Conservation (phyloP, 2,329 filamentous ascomycete genomes). For the Geosmithia putterillii region DNA sequence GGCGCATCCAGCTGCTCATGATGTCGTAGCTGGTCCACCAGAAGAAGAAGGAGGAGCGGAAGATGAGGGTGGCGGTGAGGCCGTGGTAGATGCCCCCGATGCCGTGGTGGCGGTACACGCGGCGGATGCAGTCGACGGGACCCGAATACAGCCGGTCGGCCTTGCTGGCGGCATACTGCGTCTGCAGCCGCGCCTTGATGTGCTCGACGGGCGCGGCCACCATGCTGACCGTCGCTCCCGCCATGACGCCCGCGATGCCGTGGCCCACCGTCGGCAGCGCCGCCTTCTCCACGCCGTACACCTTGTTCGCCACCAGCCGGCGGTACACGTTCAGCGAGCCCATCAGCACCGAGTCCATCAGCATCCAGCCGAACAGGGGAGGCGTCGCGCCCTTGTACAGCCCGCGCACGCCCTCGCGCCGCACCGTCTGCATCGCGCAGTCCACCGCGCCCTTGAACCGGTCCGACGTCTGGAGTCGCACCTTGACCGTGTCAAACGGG, state of each 20-base stretch:
- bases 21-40: slow-evolving; percentile 97
- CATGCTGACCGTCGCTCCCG: slow-evolving; percentile 82
- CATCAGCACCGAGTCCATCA: slow-evolving; percentile 88
- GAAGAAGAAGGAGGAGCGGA: slow-evolving; percentile 90
- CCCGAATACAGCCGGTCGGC: slow-evolving; percentile 69
- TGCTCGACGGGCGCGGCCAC: slow-evolving; percentile 92
- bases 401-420: slow-evolving; percentile 72
- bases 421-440: slow-evolving; percentile 72
- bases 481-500: slow-evolving; percentile 94
- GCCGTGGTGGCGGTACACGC: slow-evolving; percentile 62
- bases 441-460: slow-evolving; percentile 81
- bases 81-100: slow-evolving; percentile 76
- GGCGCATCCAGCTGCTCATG: slow-evolving; percentile 55
- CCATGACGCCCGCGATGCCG: slow-evolving; percentile 75
- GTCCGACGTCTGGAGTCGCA: slow-evolving; percentile 81
- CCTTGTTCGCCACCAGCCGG: slow-evolving; percentile 64
- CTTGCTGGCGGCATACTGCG: slow-evolving; percentile 80
- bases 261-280: slow-evolving; percentile 69
- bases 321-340: slow-evolving; percentile 87
- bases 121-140: slow-evolving; percentile 70
- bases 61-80: slow-evolving; percentile 71
- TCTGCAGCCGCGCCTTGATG: slow-evolving; percentile 84
- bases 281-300: slow-evolving; percentile 47
- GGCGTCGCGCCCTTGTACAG: slow-evolving; percentile 93
- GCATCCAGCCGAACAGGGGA: slow-evolving; percentile 93